Evolutionary conservation across 2,329 filamentous ascomycete genomes (phyloP), one percentile per base, ranked within the genome.

Genomic region (Exophiala alcalophila): DNA sequence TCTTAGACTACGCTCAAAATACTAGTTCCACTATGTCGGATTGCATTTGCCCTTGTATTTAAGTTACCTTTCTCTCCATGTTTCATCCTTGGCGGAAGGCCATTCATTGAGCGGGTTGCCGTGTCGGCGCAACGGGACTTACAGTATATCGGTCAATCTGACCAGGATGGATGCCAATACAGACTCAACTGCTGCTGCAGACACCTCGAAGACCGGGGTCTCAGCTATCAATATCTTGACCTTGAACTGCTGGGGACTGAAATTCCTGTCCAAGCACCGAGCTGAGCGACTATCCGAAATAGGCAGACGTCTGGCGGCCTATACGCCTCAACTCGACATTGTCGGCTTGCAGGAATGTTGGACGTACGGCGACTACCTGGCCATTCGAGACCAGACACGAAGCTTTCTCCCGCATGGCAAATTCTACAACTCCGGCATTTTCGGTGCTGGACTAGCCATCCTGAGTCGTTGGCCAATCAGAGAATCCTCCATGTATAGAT

Each of bases 181-280:
- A n/a, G n/a, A n/a, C n/a, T n/a, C n/a, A n/a, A n/a, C n/a, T n/a
- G n/a, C n/a, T n/a, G n/a, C n/a, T n/a, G n/a, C n/a, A n/a, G n/a
- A n/a, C n/a, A n/a, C n/a, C n/a, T n/a, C 4, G 24, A 19, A 5
- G 12, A 35, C 35, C 11, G 30, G 12, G 5, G 28, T 35, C 16
- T 42, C 35, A 11, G 30, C 42, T 4, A 50, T 97, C 61, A 83
- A 85, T 59, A 74, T 97, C 55, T 70, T 96, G 53, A 92, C 87
- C 4, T 79, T 95, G 63, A 98, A 98, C 68, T 96, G 89, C 78
- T 97, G 92, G 91, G 92, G 92, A 37, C 80, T 97, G 49, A 91
- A 94, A 60, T 88, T 81, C 69, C 75, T 97, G 59, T 83, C 90
- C 37, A 82, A 83, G 54, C 78, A 86, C 55, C 86, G 90, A 54